Percentiles rank a stretch among this genome's conserved stretches.
phyloP scores from a whole-genome alignment of 176 grass and related monocot species.

The Poa annua region DNA sequence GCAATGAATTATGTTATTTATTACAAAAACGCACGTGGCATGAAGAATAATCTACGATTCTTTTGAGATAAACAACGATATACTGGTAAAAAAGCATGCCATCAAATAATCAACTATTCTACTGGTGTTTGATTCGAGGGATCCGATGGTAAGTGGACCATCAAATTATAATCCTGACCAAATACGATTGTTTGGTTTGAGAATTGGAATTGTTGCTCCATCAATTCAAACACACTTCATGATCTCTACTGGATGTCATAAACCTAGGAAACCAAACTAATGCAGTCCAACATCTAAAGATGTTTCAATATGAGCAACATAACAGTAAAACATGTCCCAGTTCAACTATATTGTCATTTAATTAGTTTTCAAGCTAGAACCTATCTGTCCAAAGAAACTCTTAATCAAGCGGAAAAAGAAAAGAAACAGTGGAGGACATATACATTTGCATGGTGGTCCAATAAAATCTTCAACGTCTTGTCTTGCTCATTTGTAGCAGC shows the following conservation, averaged over 20 bases:
- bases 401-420: not conserved
- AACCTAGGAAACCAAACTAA: not conserved
- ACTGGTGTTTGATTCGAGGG: not conserved
- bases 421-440: not conserved
- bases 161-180: not conserved
- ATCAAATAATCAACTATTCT: slow-evolving; percentile 1
- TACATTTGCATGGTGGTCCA: slow-evolving; percentile 50
- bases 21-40: not conserved
- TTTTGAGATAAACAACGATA: not conserved
- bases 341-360: not conserved
- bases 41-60: not conserved
- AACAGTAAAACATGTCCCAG: not conserved
- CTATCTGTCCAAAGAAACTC: not conserved
- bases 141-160: not conserved
- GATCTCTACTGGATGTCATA: not conserved
- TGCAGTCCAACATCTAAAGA: not conserved
- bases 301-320: not conserved
- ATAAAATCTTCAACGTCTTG: slow-evolving; percentile 44
- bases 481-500: slow-evolving; percentile 25
- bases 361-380: not conserved
- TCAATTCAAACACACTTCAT: not conserved
- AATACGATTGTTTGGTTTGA: not conserved
- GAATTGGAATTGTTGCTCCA: not conserved
- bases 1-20: slow-evolving; percentile 9
- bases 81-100: not conserved